Conservation (phyloP, 306 rosid species). For the Sicyos edulis region DNA sequence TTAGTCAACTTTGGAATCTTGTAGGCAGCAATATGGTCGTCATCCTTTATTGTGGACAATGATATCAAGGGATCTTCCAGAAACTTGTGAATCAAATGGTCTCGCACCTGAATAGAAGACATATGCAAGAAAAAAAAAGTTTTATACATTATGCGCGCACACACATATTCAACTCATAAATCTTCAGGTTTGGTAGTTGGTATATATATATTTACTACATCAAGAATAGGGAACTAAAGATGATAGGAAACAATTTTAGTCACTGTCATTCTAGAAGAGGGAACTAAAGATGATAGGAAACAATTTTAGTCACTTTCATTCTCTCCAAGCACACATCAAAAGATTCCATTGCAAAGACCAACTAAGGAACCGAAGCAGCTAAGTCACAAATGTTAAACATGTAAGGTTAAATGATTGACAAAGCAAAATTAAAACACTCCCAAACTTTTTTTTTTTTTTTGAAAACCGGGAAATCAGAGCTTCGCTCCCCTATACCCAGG, state of each 20-base stretch:
- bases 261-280: background rate
- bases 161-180: background rate
- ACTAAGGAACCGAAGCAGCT: background rate
- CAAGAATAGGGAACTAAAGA: background rate
- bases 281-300: background rate
- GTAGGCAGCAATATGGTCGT: constrained; percentile 80
- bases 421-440: background rate
- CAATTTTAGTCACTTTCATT: constrained; percentile 1
- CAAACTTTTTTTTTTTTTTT: no score
- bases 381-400: background rate
- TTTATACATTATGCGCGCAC: background rate
- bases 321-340: background rate
- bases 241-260: background rate
- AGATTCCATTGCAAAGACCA: background rate
- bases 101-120: constrained; percentile 50
- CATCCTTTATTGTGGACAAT: constrained; percentile 78
- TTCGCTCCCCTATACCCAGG: no score
- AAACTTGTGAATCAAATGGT: constrained; percentile 70
- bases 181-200: background rate
- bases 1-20: constrained; percentile 61
- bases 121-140: background rate
- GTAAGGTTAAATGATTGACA: background rate
- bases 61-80: constrained; percentile 75
- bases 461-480: no score
- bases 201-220: background rate